Conservation (phyloP, 2,329 filamentous ascomycete genomes). For the Epichloe gansuensis region DNA sequence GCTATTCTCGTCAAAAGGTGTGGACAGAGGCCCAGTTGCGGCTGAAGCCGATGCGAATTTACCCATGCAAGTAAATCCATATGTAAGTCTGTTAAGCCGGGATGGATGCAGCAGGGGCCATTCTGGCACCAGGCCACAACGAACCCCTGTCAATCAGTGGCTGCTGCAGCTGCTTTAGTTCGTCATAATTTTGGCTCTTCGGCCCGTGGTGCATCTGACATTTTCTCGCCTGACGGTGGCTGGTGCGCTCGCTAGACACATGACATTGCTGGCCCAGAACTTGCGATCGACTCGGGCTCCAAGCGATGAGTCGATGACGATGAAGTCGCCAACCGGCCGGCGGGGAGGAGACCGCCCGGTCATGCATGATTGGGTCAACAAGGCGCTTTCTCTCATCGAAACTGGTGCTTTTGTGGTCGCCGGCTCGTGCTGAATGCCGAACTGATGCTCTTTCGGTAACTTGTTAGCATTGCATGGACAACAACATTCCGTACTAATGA, state of each 20-base stretch:
- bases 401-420: too few relatives aligned
- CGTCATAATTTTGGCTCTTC: neutral
- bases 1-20: neutral
- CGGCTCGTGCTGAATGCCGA: too few relatives aligned
- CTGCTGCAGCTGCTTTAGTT: neutral
- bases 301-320: neutral
- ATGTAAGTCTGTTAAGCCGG: neutral
- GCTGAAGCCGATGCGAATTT: neutral
- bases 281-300: neutral
- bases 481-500: too few relatives aligned
- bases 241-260: neutral
- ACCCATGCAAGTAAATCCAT: neutral
- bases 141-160: neutral
- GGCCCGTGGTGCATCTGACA: neutral
- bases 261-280: neutral
- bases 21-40: neutral
- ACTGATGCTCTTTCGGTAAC: too few relatives aligned
- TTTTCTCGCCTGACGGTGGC: neutral
- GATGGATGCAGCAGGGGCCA: neutral
- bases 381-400: too few relatives aligned
- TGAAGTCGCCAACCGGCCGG: neutral
- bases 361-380: neutral
- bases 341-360: neutral
- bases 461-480: too few relatives aligned
- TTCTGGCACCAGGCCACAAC: neutral